Base-by-base conservation (phyloP, 345 rosid genomes). In the Rhodamnia rubescens region DNA sequence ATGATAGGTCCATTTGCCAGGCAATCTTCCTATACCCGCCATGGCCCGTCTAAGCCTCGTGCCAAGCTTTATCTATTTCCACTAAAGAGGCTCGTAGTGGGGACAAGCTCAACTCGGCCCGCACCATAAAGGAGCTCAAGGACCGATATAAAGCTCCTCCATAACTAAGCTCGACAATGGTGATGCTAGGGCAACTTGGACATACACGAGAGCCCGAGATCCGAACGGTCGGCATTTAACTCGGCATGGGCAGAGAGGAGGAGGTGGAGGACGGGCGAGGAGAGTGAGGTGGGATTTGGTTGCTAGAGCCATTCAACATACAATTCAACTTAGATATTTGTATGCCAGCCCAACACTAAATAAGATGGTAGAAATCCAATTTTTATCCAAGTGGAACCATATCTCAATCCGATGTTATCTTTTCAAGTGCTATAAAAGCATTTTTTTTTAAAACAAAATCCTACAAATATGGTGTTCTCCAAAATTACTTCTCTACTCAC, bases 331-430 rank as follows among this genome's bases (percentile, higher is more conserved):
- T 3, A 36, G 20, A 27, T 4, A 61, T 61, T 14, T 2, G 1
- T 16, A 29, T 27, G 4, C 13, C n/a, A 12, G 14, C 1, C 18
- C 1, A 13, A 13, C 18, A 0, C 18, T 2, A 0, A n/a, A 13
- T 58, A 58, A n/a, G 32, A n/a, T 59, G 12, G 2, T 59, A 59
- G 18, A 27, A 59, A n/a, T 27, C 36, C 36, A 18, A 27, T 27
- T 4, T 59, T 27, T 59, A 4, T 13, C 36, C 7, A 59, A 59
- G 6, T n/a, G 16, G 0, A 3, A 7, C 0, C 0, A 0, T n/a
- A n/a, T 59, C 20, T 2, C 27, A 27, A 36, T 59, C 20, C 4
- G 27, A 59, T 2, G 32, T 13, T 58, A n/a, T 58, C 69, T 58
- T n/a, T n/a, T 13, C 20, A n/a, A 27, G 20, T 27, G 1, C 9